Conservation (phyloP, 129 eudicot species). For the Kitagawia praeruptora region DNA sequence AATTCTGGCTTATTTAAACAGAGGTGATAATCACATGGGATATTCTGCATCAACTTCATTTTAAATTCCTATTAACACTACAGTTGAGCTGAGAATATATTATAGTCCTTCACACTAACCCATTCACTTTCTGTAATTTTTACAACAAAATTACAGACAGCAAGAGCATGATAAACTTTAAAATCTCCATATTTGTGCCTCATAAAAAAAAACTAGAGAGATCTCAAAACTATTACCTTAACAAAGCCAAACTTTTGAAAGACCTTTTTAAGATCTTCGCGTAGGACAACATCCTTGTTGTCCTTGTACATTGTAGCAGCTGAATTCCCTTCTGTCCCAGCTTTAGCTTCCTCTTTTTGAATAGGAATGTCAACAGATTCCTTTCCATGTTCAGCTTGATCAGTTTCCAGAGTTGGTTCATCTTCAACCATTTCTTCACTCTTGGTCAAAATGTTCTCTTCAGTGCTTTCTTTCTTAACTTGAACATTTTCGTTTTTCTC, state of each 20-base stretch:
- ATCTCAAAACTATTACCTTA: slow-evolving; percentile 40
- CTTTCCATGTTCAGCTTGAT: slow-evolving; percentile 34
- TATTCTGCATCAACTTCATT: neutral
- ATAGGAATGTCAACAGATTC: slow-evolving; percentile 17
- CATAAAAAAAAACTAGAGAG: neutral
- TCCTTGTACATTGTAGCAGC: slow-evolving; percentile 49
- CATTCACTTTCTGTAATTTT: neutral
- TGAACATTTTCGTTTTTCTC: slow-evolving; percentile 18
- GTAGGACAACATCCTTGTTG: slow-evolving; percentile 62
- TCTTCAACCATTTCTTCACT: slow-evolving; percentile 31
- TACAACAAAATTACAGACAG: neutral
- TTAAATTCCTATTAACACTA: neutral
- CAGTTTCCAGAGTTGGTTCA: slow-evolving; percentile 33
- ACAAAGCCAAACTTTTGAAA: slow-evolving; percentile 76
- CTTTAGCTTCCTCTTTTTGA: slow-evolving; percentile 25
- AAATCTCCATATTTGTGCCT: neutral
- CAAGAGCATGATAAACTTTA: neutral
- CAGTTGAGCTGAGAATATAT: neutral
- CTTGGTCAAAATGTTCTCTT: slow-evolving; percentile 15
- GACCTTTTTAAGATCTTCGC: slow-evolving; percentile 77
- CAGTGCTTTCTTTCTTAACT: neutral
- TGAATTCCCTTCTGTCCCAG: slow-evolving; percentile 21
- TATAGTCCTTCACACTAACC: neutral
- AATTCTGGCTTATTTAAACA: neutral
- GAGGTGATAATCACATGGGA: neutral